These are phyloP conservation scores for Ogataea neopini DNA, from an alignment of 805 yeast genomes.

Conservation along the genomic window DNA sequence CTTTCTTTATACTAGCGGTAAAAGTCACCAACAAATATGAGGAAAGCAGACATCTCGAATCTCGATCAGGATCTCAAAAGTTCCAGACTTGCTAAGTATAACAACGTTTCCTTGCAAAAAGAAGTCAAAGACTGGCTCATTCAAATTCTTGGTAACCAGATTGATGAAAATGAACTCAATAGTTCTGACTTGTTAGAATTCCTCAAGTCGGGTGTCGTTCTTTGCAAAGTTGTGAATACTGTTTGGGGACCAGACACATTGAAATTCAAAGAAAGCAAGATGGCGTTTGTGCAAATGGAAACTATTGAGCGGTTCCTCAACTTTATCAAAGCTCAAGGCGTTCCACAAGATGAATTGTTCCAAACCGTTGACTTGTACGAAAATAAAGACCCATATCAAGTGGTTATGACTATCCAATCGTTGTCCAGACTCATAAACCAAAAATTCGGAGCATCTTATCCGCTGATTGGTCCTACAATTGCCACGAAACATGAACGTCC, in stretches of 20 bases:
- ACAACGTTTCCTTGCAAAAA: slow-evolving; percentile 31
- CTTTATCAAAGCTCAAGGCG: slow-evolving; percentile 62
- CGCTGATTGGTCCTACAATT: slow-evolving; percentile 60
- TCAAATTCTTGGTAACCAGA: slow-evolving; percentile 31
- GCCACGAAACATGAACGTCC: slow-evolving; percentile 50
- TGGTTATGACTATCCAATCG: slow-evolving; percentile 70
- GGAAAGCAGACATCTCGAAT: slow-evolving; percentile 40
- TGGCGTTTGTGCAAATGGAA: slow-evolving; percentile 87
- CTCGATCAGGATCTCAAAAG: slow-evolving; percentile 60
- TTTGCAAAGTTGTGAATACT: slow-evolving; percentile 48
- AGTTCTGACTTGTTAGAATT: slow-evolving; percentile 50
- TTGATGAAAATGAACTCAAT: slow-evolving; percentile 22
- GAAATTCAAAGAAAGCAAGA: slow-evolving; percentile 57
- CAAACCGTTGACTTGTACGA: slow-evolving; percentile 79
- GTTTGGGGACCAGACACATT: slow-evolving; percentile 40
- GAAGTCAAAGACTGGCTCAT: slow-evolving; percentile 56
- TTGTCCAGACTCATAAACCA: slow-evolving; percentile 68
- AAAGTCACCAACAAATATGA: background rate
- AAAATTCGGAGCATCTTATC: slow-evolving; percentile 46
- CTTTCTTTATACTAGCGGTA: background rate
- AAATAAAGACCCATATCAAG: slow-evolving; percentile 72
- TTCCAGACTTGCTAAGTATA: slow-evolving; percentile 55
- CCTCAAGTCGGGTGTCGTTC: slow-evolving; percentile 60
- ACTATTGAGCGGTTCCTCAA: slow-evolving; percentile 71
- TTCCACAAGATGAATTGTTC: slow-evolving; percentile 79